Conservation (phyloP, 768 basidiomycete species). For the Mycena metata region DNA sequence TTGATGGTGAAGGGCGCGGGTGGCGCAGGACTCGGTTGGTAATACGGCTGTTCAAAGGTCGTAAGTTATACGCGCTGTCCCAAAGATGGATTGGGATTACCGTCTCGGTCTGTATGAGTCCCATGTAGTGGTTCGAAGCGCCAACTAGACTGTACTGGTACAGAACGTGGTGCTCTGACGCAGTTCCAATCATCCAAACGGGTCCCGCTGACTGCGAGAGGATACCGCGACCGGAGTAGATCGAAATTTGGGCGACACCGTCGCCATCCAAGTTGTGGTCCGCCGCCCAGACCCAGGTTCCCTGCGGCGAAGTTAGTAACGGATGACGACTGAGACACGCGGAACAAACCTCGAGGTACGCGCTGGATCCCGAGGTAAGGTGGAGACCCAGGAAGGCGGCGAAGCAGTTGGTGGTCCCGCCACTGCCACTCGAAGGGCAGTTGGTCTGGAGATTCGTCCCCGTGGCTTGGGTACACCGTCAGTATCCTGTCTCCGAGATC, state of each 20-base stretch:
- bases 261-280: slow-evolving; percentile 81
- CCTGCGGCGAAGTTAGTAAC: slow-evolving; percentile 16
- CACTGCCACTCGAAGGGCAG: slow-evolving; percentile 60
- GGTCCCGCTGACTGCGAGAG: slow-evolving; percentile 81
- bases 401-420: slow-evolving; percentile 61
- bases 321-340: too few relatives aligned
- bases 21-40: slow-evolving; percentile 70
- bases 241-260: slow-evolving; percentile 59
- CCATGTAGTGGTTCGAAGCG: slow-evolving; percentile 77
- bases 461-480: slow-evolving; percentile 49
- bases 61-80: not conserved
- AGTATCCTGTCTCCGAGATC: not conserved
- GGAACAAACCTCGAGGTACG: slow-evolving; percentile 64
- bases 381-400: slow-evolving; percentile 78
- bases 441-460: slow-evolving; percentile 66
- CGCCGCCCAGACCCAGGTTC: slow-evolving; percentile 52
- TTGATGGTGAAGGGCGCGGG: slow-evolving; percentile 68
- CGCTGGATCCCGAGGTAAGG: slow-evolving; percentile 63
- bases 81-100: slow-evolving; percentile 49
- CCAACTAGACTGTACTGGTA: slow-evolving; percentile 77
- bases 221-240: slow-evolving; percentile 81
- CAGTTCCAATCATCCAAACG: slow-evolving; percentile 85
- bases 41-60: slow-evolving; percentile 67
- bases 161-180: slow-evolving; percentile 70
- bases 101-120: slow-evolving; percentile 81